Base-by-base conservation (phyloP, 108 stramenopile genomes). In the Cyclostephanos tholiformis region DNA sequence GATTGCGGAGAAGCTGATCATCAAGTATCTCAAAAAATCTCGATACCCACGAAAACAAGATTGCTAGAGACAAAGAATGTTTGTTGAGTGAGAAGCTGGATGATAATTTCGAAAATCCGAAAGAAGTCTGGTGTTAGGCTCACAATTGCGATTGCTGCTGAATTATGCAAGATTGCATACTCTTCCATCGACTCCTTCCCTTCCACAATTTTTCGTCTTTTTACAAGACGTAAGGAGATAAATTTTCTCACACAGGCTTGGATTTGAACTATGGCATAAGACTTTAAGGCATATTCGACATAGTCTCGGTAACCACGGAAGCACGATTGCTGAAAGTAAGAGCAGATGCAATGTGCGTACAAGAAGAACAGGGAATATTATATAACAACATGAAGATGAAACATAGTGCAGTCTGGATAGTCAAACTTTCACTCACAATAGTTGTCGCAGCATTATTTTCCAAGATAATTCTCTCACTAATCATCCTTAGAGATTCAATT, bases 111-210 rank as follows among this genome's bases (percentile, higher is more conserved):
- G 26, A 52, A 53, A 29, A 68, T 0, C 30, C 12, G 67, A 27
- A 53, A 19, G 4, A 23, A 13, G 43, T 50, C 29, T 53, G 52
- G n/a, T n/a, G 52, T 20, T 53, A 10, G 0, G 51, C 74, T 75
- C 52, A 75, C 74, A 63, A 76, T 69, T 13, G 26, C 44, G 25
- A 41, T 57, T 63, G 75, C 75, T 53, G 75, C 75, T 6, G 64
- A 38, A 65, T 50, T 43, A 11, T 61, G 59, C 63, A 50, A 17
- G 30, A 26, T 13, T 16, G 13, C 16, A 57, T 22, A 10, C 16
- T 57, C 13, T 12, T 58, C 23, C 29, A 55, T 6, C 51, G 19
- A 1, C 25, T 14, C 6, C 12, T 51, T 6, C 6, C 35, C 0
- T 62, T 62, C n/a, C 30, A 9, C 27, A 6, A 63, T 32, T 20